Percentiles rank a stretch among this genome's conserved stretches.
Conservation (phyloP, 2,329 filamentous ascomycete genomes). For the Pseudocercospora crystallina region DNA sequence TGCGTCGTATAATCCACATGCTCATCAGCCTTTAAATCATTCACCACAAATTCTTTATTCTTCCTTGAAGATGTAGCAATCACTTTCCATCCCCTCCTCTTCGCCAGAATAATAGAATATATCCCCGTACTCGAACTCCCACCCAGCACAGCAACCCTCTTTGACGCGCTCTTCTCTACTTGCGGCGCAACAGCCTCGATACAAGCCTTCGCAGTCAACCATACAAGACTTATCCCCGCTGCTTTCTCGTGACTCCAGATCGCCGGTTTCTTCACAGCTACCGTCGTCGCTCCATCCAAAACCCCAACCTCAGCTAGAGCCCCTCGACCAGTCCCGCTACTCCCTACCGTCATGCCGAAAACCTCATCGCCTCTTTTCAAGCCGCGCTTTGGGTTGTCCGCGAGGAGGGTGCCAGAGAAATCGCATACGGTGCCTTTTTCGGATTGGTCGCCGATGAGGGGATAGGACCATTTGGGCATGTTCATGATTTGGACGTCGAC, state of each 20-base stretch:
- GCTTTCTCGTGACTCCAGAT: constrained; percentile 34
- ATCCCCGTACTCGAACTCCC: constrained; percentile 35
- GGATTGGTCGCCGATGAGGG: constrained; percentile 21
- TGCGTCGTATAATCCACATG: constrained; percentile 60
- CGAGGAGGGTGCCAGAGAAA: constrained; percentile 33
- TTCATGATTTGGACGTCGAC: constrained; percentile 41
- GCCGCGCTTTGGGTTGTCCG: constrained; percentile 10
- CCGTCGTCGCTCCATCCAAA: constrained; percentile 27
- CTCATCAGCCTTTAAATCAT: constrained; percentile 60
- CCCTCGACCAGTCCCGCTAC: constrained; percentile 28
- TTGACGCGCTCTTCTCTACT: constrained; percentile 26
- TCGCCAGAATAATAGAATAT: constrained; percentile 35
- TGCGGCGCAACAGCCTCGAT: constrained; percentile 30
- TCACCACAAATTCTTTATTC: constrained; percentile 58
- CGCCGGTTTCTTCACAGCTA: constrained; percentile 31
- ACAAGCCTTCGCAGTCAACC: constrained; percentile 34
- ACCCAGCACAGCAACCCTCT: constrained; percentile 34
- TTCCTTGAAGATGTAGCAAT: constrained; percentile 55
- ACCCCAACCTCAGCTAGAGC: constrained; percentile 32
- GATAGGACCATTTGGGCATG: constrained; percentile 29
- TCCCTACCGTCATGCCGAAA: constrained; percentile 33
- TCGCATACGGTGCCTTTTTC: constrained; percentile 35
- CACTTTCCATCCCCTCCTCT: constrained; percentile 35
- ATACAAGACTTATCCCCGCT: constrained; percentile 34
- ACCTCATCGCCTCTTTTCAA: constrained; percentile 34